A percentile compares a stretch with the other conserved stretches of the same genome.
Conservation (phyloP, 441 rosid genomes). For the Arabidopsis lyrata region DNA sequence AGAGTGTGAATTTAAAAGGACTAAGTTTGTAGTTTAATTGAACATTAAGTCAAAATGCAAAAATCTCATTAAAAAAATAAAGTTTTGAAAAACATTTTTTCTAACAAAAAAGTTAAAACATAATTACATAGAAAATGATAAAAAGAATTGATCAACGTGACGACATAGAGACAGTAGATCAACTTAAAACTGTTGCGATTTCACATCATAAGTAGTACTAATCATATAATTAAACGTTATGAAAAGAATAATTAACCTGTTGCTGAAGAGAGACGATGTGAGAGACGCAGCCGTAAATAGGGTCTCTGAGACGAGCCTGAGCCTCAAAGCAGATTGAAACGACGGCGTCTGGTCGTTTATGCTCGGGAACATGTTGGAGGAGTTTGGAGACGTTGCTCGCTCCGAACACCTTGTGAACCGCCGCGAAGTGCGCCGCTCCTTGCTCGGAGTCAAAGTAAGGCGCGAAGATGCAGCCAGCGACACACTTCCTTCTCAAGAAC, state of each 20-base stretch:
- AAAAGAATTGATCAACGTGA: constrained; percentile 32
- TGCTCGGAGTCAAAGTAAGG: constrained; percentile 91
- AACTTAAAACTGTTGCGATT: constrained; percentile 28
- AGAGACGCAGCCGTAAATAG: constrained; percentile 88
- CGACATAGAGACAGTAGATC: constrained; percentile 36
- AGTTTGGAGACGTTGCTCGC: constrained; percentile 95
- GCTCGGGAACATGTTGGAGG: constrained; percentile 68
- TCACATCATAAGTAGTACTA: constrained; percentile 3
- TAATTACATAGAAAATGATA: constrained; percentile 3
- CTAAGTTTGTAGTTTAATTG: neutral
- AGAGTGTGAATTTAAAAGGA: neutral
- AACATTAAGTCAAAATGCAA: neutral
- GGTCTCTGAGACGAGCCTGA: constrained; percentile 87
- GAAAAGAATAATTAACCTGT: constrained; percentile 58
- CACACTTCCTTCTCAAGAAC: constrained; percentile 89
- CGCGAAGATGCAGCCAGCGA: constrained; percentile 82
- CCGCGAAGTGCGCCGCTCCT: constrained; percentile 95
- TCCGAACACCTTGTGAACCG: constrained; percentile 93
- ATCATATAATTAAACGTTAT: constrained; percentile 2
- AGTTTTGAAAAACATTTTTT: neutral
- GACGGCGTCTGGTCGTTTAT: constrained; percentile 84
- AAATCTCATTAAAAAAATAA: neutral
- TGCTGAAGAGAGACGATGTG: constrained; percentile 94
- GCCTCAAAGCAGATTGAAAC: constrained; percentile 89
- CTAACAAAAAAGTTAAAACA: neutral